These are phyloP conservation scores for Prunus fruticosa DNA, from an alignment of 306 rosid genomes.

Conservation along the genomic window DNA sequence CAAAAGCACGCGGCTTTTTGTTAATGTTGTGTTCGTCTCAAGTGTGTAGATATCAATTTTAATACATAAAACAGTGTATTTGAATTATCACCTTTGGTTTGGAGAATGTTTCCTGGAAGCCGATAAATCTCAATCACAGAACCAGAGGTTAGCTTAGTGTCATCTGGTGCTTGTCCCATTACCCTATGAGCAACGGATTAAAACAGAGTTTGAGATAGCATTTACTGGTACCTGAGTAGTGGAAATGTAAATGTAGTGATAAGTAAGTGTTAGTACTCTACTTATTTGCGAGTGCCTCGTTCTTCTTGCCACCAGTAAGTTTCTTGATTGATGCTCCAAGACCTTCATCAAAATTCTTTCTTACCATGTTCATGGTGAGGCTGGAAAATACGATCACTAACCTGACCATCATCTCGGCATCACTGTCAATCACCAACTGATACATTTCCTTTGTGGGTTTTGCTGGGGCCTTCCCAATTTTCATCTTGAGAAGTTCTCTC, in stretches of 20 bases:
- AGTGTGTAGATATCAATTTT: neutral
- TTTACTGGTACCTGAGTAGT: neutral
- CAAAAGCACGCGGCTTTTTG: neutral
- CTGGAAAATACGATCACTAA: neutral
- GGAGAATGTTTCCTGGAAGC: neutral
- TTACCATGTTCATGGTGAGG: neutral
- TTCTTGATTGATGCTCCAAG: neutral
- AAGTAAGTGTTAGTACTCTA: neutral
- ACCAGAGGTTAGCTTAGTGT: neutral
- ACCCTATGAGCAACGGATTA: neutral
- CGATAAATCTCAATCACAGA: neutral
- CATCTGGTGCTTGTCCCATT: neutral
- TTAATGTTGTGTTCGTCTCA: neutral
- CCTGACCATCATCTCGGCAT: neutral
- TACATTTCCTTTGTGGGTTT: neutral
- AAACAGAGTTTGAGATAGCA: neutral
- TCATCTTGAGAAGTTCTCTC: neutral
- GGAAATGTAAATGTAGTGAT: neutral
- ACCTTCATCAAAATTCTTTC: neutral
- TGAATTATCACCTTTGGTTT: neutral
- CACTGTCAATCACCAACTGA: neutral
- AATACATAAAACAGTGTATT: neutral
- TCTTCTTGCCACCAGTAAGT: neutral
- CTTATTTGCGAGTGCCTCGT: neutral
- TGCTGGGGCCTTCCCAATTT: neutral